phyloP scores from a whole-genome alignment of 2,329 filamentous ascomycete genomes.

The Monosporascus sp. region DNA sequence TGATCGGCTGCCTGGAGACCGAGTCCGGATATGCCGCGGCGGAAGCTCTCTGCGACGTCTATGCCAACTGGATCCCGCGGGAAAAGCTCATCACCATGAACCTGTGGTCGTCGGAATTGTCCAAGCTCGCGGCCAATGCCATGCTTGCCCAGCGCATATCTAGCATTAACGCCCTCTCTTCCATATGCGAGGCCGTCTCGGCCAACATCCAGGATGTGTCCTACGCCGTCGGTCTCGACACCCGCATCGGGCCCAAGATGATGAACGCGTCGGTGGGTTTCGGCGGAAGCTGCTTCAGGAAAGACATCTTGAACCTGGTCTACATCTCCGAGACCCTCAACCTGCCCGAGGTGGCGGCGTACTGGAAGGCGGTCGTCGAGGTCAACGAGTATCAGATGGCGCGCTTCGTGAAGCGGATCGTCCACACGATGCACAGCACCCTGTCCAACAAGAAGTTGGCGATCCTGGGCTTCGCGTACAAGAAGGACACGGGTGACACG shows the following conservation, averaged over 20 bases:
- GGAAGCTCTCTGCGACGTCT: slow-evolving; percentile 58
- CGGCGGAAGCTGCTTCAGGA: slow-evolving; percentile 76
- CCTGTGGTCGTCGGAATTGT: slow-evolving; percentile 71
- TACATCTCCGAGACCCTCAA: slow-evolving; percentile 69
- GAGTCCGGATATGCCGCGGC: slow-evolving; percentile 57
- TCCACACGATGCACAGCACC: slow-evolving; percentile 63
- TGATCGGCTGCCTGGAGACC: slow-evolving; percentile 66
- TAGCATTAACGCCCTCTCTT: slow-evolving; percentile 77
- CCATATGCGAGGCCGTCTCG: slow-evolving; percentile 70
- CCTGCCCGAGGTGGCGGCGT: slow-evolving; percentile 65
- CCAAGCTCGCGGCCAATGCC: slow-evolving; percentile 75
- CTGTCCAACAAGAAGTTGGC: slow-evolving; percentile 66
- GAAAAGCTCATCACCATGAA: slow-evolving; percentile 67
- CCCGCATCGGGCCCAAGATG: slow-evolving; percentile 67
- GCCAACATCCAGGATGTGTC: slow-evolving; percentile 72
- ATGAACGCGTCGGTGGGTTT: slow-evolving; percentile 73
- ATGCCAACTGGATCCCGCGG: slow-evolving; percentile 64
- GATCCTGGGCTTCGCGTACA: slow-evolving; percentile 72
- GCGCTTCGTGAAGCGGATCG: slow-evolving; percentile 62
- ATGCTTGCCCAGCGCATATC: slow-evolving; percentile 77
- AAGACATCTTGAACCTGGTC: slow-evolving; percentile 69
- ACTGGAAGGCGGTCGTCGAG: slow-evolving; percentile 68
- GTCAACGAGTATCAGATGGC: slow-evolving; percentile 74
- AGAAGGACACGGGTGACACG: slow-evolving; percentile 73
- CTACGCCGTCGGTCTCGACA: slow-evolving; percentile 61